Evolutionary conservation across 768 basidiomycete genomes (phyloP), one percentile per base, ranked within the genome.

Genomic region (Suillus discolor): DNA sequence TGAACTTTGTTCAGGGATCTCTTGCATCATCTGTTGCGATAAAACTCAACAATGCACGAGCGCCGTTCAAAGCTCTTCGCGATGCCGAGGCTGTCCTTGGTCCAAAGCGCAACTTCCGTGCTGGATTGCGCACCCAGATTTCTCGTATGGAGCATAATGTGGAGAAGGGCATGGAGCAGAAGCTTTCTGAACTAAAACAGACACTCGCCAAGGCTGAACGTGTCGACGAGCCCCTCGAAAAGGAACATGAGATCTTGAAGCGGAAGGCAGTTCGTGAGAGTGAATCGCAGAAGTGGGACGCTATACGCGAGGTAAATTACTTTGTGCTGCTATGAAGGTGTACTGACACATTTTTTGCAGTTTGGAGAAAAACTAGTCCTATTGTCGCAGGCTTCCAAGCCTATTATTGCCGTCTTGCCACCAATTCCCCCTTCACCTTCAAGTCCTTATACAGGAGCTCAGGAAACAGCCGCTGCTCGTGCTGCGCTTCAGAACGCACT

Each of bases 291-390:
- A 94, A 92, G 70, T 95, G 94, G 92, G 86, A 89, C 51, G 93
- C 93, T 13, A 77, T 94, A 61, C 83, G 87, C 72, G 93, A 95
- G 86, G 93, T 92, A 71, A 63, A 72, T 70, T 36, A 13, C 61
- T 39, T 36, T 25, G 34, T 31, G 9, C n/a, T 51, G n/a, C 57
- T 18, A 42, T 28, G 3, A n/a, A 31, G 28, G 2, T 62, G 13
- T 49, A 39, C 57, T 65, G 3, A 28, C 62, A 72, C 9, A 8
- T 34, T 9, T 45, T 54, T 47, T 62, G 2, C 63, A 94, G 93
- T 95, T 89, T 65, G 91, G 86, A 55, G 93, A 95, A 75, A 95
- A 94, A 73, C 77, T 95, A 5, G 78, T 89, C 1, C 80, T 95
- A 6, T 74, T 94, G 9, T 84, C 91, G 5, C 90, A 94, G 75